A percentile compares a stretch with the other conserved stretches of the same genome.
Evolutionary conservation across 495 filamentous ascomycete genomes (phyloP).

Genomic region (Penicillium mononematosum): DNA sequence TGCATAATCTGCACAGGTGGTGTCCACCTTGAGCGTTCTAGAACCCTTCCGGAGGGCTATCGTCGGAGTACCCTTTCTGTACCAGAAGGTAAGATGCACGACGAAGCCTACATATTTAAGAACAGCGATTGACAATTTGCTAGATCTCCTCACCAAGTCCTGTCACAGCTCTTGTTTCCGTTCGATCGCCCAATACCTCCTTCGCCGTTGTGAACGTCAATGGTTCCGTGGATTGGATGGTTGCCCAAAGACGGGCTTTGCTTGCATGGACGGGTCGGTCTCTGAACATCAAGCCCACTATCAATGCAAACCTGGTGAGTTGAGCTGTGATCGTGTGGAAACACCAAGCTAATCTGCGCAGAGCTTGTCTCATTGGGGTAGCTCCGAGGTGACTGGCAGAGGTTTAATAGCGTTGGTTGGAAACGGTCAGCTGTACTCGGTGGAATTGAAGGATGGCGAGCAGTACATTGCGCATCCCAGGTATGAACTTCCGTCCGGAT

Average conservation of each 20-base stretch:
- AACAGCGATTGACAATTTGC: conserved; percentile 9
- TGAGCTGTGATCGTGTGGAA: not conserved
- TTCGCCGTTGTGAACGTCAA: conserved; percentile 86
- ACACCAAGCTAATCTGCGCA: conserved; percentile 46
- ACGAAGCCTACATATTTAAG: no score
- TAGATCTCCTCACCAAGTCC: conserved; percentile 80
- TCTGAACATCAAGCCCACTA: conserved; percentile 66
- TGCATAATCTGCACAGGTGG: conserved; percentile 45
- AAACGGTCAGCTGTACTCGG: conserved; percentile 81
- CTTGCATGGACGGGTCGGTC: conserved; percentile 96
- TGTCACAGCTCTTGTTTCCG: conserved; percentile 80
- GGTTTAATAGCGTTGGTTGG: conserved; percentile 82
- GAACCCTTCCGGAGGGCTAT: conserved; percentile 73
- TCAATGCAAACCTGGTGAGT: conserved; percentile 69
- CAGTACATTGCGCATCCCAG: conserved; percentile 83
- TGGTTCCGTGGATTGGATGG: conserved; percentile 94
- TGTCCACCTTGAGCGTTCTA: conserved; percentile 86
- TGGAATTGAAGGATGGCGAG: conserved; percentile 73
- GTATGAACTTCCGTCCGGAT: conserved; percentile 31
- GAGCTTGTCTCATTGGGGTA: conserved; percentile 88
- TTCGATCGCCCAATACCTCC: conserved; percentile 78
- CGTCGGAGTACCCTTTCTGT: conserved; percentile 88
- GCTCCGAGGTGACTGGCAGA: conserved; percentile 78
- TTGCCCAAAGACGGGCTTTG: conserved; percentile 78
- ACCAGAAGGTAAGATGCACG: conserved; percentile 61